These are phyloP conservation scores for Penicillium sp. DNA, from an alignment of 2,329 filamentous ascomycete species.

Conservation along the genomic window DNA sequence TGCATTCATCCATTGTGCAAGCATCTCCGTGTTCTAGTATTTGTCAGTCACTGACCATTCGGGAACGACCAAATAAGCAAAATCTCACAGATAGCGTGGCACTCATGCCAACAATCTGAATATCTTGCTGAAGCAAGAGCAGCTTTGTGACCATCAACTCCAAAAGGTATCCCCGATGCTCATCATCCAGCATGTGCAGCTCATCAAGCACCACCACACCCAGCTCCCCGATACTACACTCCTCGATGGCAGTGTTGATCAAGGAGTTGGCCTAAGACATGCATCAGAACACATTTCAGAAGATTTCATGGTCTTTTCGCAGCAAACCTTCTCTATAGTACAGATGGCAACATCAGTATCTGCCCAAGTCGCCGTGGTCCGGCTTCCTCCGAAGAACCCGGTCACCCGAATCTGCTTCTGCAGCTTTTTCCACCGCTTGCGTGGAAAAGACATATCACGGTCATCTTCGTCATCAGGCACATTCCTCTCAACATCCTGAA, in stretches of 20 bases:
- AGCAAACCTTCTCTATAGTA: slow-evolving; percentile 71
- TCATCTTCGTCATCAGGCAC: slow-evolving; percentile 34
- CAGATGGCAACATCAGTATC: slow-evolving; percentile 79
- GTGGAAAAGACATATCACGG: slow-evolving; percentile 38
- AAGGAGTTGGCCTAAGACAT: slow-evolving; percentile 67
- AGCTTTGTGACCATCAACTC: slow-evolving; percentile 75
- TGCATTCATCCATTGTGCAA: slow-evolving; percentile 70
- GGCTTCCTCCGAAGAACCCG: slow-evolving; percentile 75
- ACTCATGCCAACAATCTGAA: slow-evolving; percentile 79
- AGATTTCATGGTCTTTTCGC: neutral
- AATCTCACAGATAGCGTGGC: slow-evolving; percentile 66
- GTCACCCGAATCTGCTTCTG: slow-evolving; percentile 65
- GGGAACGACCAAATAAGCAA: neutral
- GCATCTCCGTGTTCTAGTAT: slow-evolving; percentile 65
- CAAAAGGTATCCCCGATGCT: slow-evolving; percentile 71
- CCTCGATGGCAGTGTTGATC: slow-evolving; percentile 71
- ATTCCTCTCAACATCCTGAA: slow-evolving; percentile 58
- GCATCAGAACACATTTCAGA: slow-evolving; percentile 3
- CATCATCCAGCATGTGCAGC: slow-evolving; percentile 80
- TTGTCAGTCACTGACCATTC: neutral
- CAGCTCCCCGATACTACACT: slow-evolving; percentile 65
- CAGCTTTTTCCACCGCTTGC: slow-evolving; percentile 58
- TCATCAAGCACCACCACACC: slow-evolving; percentile 73
- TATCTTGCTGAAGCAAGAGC: slow-evolving; percentile 64
- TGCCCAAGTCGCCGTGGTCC: slow-evolving; percentile 65